Conservation (phyloP, 2,329 filamentous ascomycete genomes). For the Alternaria postmessia region DNA sequence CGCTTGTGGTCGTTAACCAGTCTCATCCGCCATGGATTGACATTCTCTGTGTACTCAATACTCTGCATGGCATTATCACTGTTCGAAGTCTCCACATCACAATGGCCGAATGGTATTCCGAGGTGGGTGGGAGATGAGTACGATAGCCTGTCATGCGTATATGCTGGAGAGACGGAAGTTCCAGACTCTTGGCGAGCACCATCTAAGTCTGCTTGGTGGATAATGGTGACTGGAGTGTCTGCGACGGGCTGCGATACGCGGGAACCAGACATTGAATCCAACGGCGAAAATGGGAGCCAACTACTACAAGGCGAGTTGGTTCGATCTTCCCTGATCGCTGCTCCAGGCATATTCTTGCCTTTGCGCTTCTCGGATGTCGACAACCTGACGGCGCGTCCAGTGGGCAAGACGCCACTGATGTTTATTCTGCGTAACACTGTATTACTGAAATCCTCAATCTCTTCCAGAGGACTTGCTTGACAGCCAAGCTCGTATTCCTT, state of each 20-base stretch:
- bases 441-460: conserved; percentile 25
- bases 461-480: conserved; percentile 26
- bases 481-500: conserved; percentile 27
- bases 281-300: neutral
- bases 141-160: neutral
- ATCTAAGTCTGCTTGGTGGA: neutral
- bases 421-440: conserved; percentile 13
- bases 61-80: neutral
- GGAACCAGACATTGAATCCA: neutral
- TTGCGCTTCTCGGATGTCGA: conserved; percentile 17
- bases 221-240: neutral
- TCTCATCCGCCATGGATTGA: conserved; percentile 17
- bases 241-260: neutral
- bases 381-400: conserved; percentile 15
- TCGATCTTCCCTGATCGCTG: conserved; percentile 2
- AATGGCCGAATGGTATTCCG: conserved; percentile 7
- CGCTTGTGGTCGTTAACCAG: conserved; percentile 29
- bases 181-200: neutral
- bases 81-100: conserved; percentile 10
- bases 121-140: neutral
- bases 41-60: neutral
- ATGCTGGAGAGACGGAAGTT: neutral
- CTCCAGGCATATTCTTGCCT: conserved; percentile 6
- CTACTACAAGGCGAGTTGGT: neutral
- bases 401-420: conserved; percentile 6